Evolutionary conservation across 257 asterid genomes (phyloP), one percentile per base, ranked within the genome.

Genomic region (Capsicum baccatum): DNA sequence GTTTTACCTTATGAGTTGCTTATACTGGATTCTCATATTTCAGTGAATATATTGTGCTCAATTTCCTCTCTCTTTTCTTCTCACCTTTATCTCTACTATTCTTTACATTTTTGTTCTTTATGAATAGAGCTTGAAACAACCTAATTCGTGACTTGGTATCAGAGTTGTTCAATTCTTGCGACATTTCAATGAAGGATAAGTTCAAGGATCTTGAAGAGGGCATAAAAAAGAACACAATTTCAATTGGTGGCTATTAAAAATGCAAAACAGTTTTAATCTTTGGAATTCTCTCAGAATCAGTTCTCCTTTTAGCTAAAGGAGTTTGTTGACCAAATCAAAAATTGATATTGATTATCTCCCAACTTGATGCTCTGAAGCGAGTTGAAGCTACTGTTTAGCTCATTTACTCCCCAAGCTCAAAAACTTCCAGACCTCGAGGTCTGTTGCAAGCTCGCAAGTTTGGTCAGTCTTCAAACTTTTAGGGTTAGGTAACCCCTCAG

Each of bases 241-340:
- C 33, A 59, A 59, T 17, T 33, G 10, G 6, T n/a, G 5, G 67
- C 35, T 60, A 8, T 10, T 4, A 12, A 60, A 1, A 17, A 60
- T n/a, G 5, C 35, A 1, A n/a, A 2, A 1, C 3, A 2, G 3
- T 60, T 60, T 9, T 1, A 60, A n/a, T 17, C 2, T 2, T 0
- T n/a, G 67, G 9, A 60, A 60, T 17, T 4, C 5, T 17, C n/a
- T 8, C 12, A 19, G 8, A 60, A 60, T 17, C 1, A 60, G 13
- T 7, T 60, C 26, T 60, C 67, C 1, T 2, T 33, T 2, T 12
- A 60, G 6, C 35, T 60, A 8, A n/a, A 19, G 35, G 67, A n/a
- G 8, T 2, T 33, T 6, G 9, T 8, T 2, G 67, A 60, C 3
- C 67, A 0, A 60, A 60, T 19, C 33, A 3, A 2, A 60, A 12